These are phyloP conservation scores for Trypanosoma mega DNA, from an alignment of 208 protist species.

Conservation along the genomic window DNA sequence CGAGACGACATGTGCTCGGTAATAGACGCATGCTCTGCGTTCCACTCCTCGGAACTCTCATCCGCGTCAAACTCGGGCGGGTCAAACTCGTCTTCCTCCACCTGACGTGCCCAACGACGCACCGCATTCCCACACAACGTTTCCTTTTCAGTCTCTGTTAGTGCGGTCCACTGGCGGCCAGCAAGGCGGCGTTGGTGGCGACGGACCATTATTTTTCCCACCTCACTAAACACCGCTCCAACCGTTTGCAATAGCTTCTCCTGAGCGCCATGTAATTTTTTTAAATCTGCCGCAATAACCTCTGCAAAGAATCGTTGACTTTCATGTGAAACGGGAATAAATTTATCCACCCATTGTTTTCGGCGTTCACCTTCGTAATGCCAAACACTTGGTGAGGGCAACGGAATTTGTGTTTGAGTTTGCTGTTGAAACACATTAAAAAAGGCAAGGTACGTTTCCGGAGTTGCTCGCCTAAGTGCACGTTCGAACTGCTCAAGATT, in stretches of 20 bases:
- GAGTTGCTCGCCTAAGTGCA: conserved; percentile 31
- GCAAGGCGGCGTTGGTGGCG: conserved; percentile 35
- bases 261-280: conserved; percentile 29
- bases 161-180: conserved; percentile 15
- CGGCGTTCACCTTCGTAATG: conserved; percentile 68
- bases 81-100: conserved; percentile 70
- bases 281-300: conserved; percentile 40
- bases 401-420: conserved; percentile 63
- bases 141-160: conserved; percentile 36
- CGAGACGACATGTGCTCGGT: conserved; percentile 37
- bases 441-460: conserved; percentile 63
- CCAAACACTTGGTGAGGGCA: conserved; percentile 78
- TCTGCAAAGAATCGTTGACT: conserved; percentile 60
- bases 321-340: conserved; percentile 52
- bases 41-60: conserved; percentile 64
- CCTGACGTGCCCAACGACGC: conserved; percentile 43
- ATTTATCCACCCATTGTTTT: conserved; percentile 75
- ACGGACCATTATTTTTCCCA: conserved; percentile 45
- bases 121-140: conserved; percentile 50
- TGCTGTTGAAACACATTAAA: conserved; percentile 70
- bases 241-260: conserved; percentile 46
- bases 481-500: conserved; percentile 77
- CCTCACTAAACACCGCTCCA: conserved; percentile 38
- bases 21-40: conserved; percentile 56
- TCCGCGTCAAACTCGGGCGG: conserved; percentile 41